phyloP scores from a whole-genome alignment of 495 filamentous ascomycete species.

The Penicillium argentinense region DNA sequence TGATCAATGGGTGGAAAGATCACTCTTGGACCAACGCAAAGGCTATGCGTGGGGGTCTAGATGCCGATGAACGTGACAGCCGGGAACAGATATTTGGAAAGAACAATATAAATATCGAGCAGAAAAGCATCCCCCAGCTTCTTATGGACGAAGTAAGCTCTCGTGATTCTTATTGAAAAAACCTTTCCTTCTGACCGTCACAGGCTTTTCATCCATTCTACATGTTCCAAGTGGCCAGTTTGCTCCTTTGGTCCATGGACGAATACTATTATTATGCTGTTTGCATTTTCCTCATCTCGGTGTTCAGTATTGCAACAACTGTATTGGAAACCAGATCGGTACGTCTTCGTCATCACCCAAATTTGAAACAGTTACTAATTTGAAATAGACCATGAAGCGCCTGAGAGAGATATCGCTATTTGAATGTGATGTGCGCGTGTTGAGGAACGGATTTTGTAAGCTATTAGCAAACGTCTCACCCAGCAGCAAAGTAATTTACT shows the following conservation, averaged over 20 bases:
- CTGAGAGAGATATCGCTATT: conserved; percentile 91
- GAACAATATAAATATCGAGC: conserved; percentile 87
- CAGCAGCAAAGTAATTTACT: background rate
- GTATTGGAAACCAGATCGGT: conserved; percentile 87
- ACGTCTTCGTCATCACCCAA: conserved; percentile 11
- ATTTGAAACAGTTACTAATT: conserved; percentile 21
- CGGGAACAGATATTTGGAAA: conserved; percentile 83
- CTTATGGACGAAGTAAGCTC: conserved; percentile 85
- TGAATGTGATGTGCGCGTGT: conserved; percentile 89
- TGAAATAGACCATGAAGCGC: conserved; percentile 75
- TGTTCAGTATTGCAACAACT: conserved; percentile 85
- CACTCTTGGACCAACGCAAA: conserved; percentile 79
- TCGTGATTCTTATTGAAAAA: no score
- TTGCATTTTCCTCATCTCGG: conserved; percentile 94
- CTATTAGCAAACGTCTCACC: conserved; percentile 12
- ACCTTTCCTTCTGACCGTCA: conserved; percentile 22
- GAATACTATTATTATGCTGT: conserved; percentile 96
- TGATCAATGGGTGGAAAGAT: conserved; percentile 90
- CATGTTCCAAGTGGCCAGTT: conserved; percentile 93
- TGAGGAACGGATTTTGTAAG: conserved; percentile 93
- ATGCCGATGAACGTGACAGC: conserved; percentile 82
- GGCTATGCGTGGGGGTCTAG: conserved; percentile 76
- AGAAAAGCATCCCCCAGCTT: conserved; percentile 79
- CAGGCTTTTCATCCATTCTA: conserved; percentile 97
- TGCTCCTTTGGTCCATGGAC: conserved; percentile 92